Base-by-base conservation (phyloP, 2,329 filamentous ascomycete genomes). In the Hymenoscyphus fructigenus region DNA sequence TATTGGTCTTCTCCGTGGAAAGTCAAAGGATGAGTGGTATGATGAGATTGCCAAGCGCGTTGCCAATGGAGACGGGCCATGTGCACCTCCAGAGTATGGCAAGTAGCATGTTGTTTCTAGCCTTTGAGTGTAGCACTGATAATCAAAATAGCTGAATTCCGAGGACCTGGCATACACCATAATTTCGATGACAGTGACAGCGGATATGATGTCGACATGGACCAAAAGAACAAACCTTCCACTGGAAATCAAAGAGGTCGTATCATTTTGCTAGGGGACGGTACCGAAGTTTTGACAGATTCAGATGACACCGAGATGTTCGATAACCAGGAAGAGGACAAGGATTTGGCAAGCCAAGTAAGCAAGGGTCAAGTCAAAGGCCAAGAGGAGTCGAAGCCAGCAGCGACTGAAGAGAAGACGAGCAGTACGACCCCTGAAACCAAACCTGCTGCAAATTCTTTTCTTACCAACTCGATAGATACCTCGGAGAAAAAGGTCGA, bases 1-100 rank as follows among this genome's bases (percentile, higher is more conserved):
- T 70, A 82, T 99, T 75, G 95, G 90, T 71, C 88, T 99, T 76
- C 85, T 99, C 72, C 88, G 91, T 75, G 95, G 94, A 78, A 93
- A 91, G 84, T 91, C 88, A 73, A 96, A 96, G 85, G 93, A 97
- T 76, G 91, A 97, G 81, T 99, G 95, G 95, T 99, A 99, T 79
- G 92, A 97, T 75, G 90, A 93, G 82, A 91, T 99, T 78, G 92
- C 90, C 75, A 92, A 91, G 82, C 88, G 95, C 77, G 95, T 99
- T 79, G 92, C 93, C 73, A 93, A 94, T 78, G 95, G 94, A 80
- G 95, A 99, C 80, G 95, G 95, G 75, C 95, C 95, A 78, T 98
- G 94, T 83, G 95, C 95, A 79, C 95, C 95, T 80, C 95, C 94
- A 76, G 95, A 99, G 88, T 99, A 98, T 84, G 95, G 95, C 93